Base-by-base conservation (phyloP, 2,329 filamentous ascomycete species). In the Penicillium sp. region DNA sequence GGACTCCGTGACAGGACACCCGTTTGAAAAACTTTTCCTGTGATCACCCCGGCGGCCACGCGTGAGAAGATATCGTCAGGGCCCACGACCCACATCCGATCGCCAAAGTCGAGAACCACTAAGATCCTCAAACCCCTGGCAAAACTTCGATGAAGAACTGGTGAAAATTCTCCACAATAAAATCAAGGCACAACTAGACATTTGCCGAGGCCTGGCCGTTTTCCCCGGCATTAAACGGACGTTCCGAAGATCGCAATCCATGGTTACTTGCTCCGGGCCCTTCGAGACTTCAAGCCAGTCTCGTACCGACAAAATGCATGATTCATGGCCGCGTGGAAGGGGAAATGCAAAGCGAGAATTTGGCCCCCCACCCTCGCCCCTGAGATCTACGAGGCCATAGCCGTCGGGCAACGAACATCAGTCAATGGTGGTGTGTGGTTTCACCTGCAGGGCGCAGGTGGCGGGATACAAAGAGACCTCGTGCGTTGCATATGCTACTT, bases 231-330 rank as follows among this genome's bases (percentile, higher is more conserved):
- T 8, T 9, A 8, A 12, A 12, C 28, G 28, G 28, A 10, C 28
- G 28, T 41, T 28, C 23, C 13, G 23, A 26, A 12, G 23, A 24
- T 16, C 18, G 23, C 9, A n/a, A 50, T 26, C 47, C 47, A 45
- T 45, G 47, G 47, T 50, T 50, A 18, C 10, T 4, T 41, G 13
- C 8, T n/a, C 38, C 23, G 41, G 31, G 16, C 24, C 24, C 24
- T 21, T 38, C 42, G 15, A 21, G n/a, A 28, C 47, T 13, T 13
- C 18, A 13, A 26, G 16, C 28, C 18, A 33, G 18, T 24, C 23
- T 33, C 47, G 42, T 50, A 50, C 47, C 47, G 41, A 42, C 23
- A 21, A 23, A 33, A 29, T 31, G 24, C 42, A 50, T 50, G 47
- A 50, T 50, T 50, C 47, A 45, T 50, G 42, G 29, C 31, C 29